Evolutionary conservation across 352 stramenopile species (phyloP), one percentile per base, ranked within the genome.

Genomic region (Aphanomyces stellatus): DNA sequence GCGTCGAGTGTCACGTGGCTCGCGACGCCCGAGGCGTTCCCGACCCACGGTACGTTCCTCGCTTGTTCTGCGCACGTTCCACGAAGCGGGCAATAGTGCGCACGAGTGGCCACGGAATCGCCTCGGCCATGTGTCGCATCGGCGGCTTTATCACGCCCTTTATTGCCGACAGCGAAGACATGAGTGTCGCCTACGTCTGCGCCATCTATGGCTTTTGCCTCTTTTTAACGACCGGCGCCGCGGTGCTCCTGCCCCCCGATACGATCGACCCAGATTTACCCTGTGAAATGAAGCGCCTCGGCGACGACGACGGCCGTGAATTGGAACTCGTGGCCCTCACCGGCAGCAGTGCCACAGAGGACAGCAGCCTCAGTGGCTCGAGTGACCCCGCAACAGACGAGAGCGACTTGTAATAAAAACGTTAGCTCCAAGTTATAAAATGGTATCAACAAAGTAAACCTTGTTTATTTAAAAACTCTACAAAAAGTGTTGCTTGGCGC

Each of bases 1-100:
- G 60, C 60, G 22, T 67, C 60, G n/a, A 67, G 60, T 22, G 57
- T 40, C 7, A 67, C 60, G 27, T 67, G 60, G 60, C 60, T 67
- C 10, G 60, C 60, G 35, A 67, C 60, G 17, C 60, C 60, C 33
- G 60, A 67, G 34, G 60, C 60, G 3, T 67, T 67, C 25, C 60
- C 60, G 22, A 67, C 60, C 3, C 60, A 67, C 37, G 60, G 60
- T 67, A 67, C 43, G 15, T 25, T 10, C 8, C 24, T 33, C 22
- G 5, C 6, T 33, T 27, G 7, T 15, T 27, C 13, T n/a, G 1
- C 15, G 34, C 55, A 13, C 7, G 0, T 30, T 5, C 17, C 17
- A 56, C 24, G 0, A 35, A 37, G 6, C 33, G 4, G 10, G 5
- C n/a, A n/a, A n/a, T 41, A 67, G 60, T 67, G 17, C 60, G 60